Percentiles rank a stretch among this genome's conserved stretches.
Conservation (phyloP, 164 flowering plant genomes). For the Macadamia integrifolia region DNA sequence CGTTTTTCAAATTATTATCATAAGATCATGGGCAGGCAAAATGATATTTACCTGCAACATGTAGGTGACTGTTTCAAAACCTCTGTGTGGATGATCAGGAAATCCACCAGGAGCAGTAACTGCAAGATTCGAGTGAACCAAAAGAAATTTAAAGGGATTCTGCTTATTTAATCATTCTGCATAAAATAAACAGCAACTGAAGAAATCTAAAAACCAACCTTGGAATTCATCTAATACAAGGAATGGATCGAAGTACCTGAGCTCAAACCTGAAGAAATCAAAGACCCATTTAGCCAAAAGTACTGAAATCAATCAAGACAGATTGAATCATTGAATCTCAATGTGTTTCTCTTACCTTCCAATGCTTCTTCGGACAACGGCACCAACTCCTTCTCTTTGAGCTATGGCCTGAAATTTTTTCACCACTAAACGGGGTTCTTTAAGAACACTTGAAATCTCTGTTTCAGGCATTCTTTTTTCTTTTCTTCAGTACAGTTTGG, state of each 20-base stretch:
- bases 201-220: constrained; percentile 25
- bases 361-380: constrained; percentile 68
- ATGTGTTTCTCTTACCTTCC: constrained; percentile 38
- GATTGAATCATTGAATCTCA: neutral
- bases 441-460: constrained; percentile 11
- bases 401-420: constrained; percentile 55
- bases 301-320: neutral
- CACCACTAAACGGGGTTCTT: constrained; percentile 34
- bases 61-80: constrained; percentile 79
- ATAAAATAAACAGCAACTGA: neutral
- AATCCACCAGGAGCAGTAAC: constrained; percentile 86
- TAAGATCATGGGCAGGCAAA: neutral
- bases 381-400: constrained; percentile 67
- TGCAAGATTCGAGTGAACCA: constrained; percentile 25
- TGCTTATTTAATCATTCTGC: neutral
- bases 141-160: neutral
- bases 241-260: constrained; percentile 81
- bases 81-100: constrained; percentile 98
- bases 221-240: constrained; percentile 82
- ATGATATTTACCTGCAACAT: constrained; percentile 61
- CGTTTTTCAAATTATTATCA: too few relatives aligned
- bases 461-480: constrained; percentile 21
- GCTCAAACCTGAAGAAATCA: constrained; percentile 50
- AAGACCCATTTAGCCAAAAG: constrained; percentile 15
- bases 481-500: too few relatives aligned